phyloP scores from a whole-genome alignment of 495 filamentous ascomycete genomes.

The Lasiosphaeria miniovina region DNA sequence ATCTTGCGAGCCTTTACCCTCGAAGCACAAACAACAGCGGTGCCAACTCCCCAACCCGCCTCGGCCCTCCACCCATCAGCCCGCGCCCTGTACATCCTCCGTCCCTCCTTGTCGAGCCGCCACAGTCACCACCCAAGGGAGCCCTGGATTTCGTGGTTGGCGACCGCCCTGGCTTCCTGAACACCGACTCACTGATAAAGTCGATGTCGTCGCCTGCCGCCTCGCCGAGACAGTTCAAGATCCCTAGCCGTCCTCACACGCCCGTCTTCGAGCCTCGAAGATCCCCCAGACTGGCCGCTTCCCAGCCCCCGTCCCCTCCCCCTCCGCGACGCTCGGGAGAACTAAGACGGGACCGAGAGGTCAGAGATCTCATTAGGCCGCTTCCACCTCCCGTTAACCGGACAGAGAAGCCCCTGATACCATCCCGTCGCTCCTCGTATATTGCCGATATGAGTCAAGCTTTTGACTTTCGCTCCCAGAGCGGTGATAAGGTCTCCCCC shows the following conservation, averaged over 20 bases:
- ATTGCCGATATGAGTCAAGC: conserved; percentile 25
- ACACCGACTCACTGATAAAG: conserved; percentile 47
- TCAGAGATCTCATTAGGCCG: conserved; percentile 29
- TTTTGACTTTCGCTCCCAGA: conserved; percentile 21
- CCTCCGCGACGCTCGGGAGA: conserved; percentile 54
- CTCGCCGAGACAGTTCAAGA: conserved; percentile 50
- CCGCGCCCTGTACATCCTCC: conserved; percentile 61
- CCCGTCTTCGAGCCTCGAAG: conserved; percentile 44
- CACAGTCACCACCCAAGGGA: conserved; percentile 66
- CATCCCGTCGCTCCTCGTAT: conserved; percentile 26
- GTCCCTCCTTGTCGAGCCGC: conserved; percentile 69
- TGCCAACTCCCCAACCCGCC: conserved; percentile 26
- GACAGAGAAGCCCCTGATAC: conserved; percentile 74
- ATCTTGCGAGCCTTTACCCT: conserved; percentile 22
- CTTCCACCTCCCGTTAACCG: conserved; percentile 71
- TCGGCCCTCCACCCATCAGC: conserved; percentile 32
- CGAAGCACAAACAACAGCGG: conserved; percentile 18
- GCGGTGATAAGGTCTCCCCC: conserved; percentile 60
- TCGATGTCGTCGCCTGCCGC: conserved; percentile 46
- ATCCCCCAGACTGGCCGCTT: conserved; percentile 40
- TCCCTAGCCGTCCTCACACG: conserved; percentile 49
- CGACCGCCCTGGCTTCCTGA: conserved; percentile 40
- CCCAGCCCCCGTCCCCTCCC: conserved; percentile 52
- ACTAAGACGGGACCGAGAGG: conserved; percentile 41
- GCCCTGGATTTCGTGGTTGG: conserved; percentile 34